Conservation (phyloP, 73 alveolate species). For the Paramecium sexaurelia region DNA sequence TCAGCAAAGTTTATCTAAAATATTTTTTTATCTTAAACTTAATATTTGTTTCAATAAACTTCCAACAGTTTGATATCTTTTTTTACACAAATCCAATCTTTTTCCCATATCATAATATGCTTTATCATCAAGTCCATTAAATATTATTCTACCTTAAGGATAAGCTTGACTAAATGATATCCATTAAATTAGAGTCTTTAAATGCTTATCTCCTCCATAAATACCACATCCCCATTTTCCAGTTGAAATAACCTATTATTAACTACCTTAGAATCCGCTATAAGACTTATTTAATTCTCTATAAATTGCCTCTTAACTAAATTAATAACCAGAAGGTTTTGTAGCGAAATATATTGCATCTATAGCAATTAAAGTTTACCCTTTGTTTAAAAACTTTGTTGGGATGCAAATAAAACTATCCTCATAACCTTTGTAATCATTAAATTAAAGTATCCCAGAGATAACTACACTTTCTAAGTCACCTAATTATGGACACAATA, state of each 20-base stretch:
- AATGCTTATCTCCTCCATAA: constrained; percentile 72
- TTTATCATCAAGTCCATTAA: neutral
- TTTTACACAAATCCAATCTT: neutral
- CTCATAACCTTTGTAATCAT: constrained; percentile 33
- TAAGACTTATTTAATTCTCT: constrained; percentile 83
- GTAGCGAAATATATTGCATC: neutral
- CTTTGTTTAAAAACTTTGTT: neutral
- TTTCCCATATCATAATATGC: neutral
- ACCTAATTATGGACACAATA: neutral
- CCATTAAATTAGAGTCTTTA: constrained; percentile 76
- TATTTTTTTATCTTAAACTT: neutral
- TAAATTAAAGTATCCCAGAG: neutral
- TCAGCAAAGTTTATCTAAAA: neutral
- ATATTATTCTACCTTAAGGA: neutral
- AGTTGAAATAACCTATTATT: constrained; percentile 60
- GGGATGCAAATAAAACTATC: neutral
- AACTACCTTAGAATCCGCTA: constrained; percentile 40
- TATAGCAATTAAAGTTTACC: neutral
- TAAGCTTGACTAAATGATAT: constrained; percentile 58
- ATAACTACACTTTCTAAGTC: neutral
- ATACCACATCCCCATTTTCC: constrained; percentile 91
- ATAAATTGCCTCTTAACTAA: neutral
- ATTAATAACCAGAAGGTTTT: neutral
- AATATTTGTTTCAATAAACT: neutral
- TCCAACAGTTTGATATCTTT: neutral